Conservation (phyloP, 139 green algal species). For the Dunaliella primolecta region DNA sequence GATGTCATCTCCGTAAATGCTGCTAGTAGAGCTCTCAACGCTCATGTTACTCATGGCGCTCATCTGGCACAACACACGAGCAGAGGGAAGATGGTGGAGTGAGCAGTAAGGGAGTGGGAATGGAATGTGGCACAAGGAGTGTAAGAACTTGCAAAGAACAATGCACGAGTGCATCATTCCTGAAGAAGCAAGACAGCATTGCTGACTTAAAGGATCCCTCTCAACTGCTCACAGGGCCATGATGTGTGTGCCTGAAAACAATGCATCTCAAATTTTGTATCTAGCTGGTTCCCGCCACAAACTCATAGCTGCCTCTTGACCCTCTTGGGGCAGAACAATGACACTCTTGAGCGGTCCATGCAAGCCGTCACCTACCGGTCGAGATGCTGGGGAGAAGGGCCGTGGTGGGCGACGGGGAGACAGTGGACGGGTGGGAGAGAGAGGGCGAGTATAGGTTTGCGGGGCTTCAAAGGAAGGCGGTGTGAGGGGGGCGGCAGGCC, state of each 20-base stretch:
- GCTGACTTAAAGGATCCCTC: too few species aligned
- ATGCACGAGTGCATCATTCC: not conserved
- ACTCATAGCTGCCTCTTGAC: too few species aligned
- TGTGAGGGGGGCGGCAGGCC: not conserved
- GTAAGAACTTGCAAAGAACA: not conserved
- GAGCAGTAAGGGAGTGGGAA: not conserved
- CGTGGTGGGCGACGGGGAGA: not conserved
- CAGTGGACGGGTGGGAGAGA: too few species aligned
- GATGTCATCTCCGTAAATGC: constrained; percentile 1
- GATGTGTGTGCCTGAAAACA: not conserved
- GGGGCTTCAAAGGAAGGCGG: not conserved
- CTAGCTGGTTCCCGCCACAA: too few species aligned
- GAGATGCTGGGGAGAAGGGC: not conserved
- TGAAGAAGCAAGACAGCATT: not conserved
- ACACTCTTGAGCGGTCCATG: not conserved
- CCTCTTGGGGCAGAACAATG: too few species aligned
- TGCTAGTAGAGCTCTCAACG: not conserved
- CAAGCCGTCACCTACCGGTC: not conserved
- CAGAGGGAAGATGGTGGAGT: not conserved
- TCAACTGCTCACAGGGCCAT: too few species aligned
- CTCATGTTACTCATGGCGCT: constrained; percentile 5
- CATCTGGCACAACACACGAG: not conserved
- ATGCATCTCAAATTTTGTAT: too few species aligned
- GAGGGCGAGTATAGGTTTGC: not conserved
- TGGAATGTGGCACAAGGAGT: not conserved